Percentiles rank a stretch among this genome's conserved stretches.
Conservation (phyloP, 2,329 filamentous ascomycete species). For the Ustilaginoidea virens region DNA sequence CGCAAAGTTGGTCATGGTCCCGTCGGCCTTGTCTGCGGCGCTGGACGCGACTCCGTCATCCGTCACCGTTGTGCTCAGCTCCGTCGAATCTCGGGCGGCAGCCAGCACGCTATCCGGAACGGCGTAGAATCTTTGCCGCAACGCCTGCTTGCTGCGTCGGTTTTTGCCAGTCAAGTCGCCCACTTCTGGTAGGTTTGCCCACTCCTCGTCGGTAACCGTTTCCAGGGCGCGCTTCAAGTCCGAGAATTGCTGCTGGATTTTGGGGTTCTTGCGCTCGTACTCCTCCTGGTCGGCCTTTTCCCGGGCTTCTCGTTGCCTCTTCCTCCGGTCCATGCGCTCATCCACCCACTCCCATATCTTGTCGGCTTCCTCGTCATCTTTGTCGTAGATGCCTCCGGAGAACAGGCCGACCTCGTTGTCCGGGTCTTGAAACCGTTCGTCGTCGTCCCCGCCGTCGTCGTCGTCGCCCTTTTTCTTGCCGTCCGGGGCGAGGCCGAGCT, state of each 20-base stretch:
- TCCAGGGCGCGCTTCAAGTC: constrained; percentile 84
- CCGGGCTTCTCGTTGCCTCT: constrained; percentile 83
- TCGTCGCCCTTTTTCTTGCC: constrained; percentile 61
- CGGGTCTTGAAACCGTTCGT: constrained; percentile 81
- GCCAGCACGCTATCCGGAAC: constrained; percentile 93
- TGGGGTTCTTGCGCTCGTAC: constrained; percentile 93
- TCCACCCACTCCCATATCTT: constrained; percentile 91
- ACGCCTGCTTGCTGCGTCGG: constrained; percentile 66
- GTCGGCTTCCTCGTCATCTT: constrained; percentile 95
- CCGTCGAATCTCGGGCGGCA: constrained; percentile 62
- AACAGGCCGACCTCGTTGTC: constrained; percentile 96
- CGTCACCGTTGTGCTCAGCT: constrained; percentile 77
- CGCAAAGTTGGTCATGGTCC: constrained; percentile 95
- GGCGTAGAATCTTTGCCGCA: constrained; percentile 79
- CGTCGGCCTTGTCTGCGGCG: constrained; percentile 42
- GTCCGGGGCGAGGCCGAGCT: constrained; percentile 55
- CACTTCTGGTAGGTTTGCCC: constrained; percentile 89
- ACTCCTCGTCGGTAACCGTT: constrained; percentile 85
- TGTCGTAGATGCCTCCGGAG: constrained; percentile 87
- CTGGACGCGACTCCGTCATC: constrained; percentile 50
- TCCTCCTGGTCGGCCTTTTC: constrained; percentile 84
- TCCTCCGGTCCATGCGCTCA: constrained; percentile 90
- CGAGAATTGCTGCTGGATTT: constrained; percentile 95
- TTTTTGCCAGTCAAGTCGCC: constrained; percentile 95
- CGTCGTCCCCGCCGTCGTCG: constrained; percentile 58